Base-by-base conservation (phyloP, 1,139 yeast genomes). In the Lodderomyces theae region DNA sequence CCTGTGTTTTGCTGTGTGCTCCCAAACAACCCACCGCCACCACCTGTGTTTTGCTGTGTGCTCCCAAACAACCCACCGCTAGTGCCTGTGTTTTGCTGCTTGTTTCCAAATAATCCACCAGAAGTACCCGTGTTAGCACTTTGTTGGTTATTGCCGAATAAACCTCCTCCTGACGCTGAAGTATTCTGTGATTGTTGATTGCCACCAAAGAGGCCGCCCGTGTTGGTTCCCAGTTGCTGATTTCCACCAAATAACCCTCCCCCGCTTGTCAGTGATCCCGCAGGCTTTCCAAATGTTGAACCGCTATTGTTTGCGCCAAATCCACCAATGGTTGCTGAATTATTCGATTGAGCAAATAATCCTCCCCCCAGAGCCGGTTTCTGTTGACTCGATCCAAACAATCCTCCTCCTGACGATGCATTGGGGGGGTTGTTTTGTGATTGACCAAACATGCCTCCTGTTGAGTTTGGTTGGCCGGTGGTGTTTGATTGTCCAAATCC, bases 81-180 rank as follows among this genome's bases (percentile, higher is more conserved):
- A 19, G 31, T 25, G 10, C 17, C 18, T 22, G 52, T 34, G 30
- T 42, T 35, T 18, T 23, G 18, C 18, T 38, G 38, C 17, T 29
- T 38, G 17, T 31, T 47, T 15, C 69, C 70, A 51, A 64, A 64
- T 9, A 63, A 47, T 5, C 66, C 62, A 6, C 42, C 58, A 29
- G 51, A 40, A 19, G 51, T 22, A 5, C 34, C 33, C 3, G 39
- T 21, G 17, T 19, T 18, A 33, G 26, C 21, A 13, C 28, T 9
- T 18, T 23, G 18, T 16, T 38, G 38, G 24, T 29, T 38, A 15
- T 19, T 47, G 15, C 69, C 70, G 51, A 64, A 64, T 9, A 63
- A 48, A 4, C 66, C 61, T 15, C 41, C 57, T 28, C 50, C 40
- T 23, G 51, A 11, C 4, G 21, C 40, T 23, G 51, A 11, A 3